Evolutionary conservation across 805 yeast species (phyloP), one percentile per base, ranked within the genome.

Genomic region (Candida ortonii): DNA sequence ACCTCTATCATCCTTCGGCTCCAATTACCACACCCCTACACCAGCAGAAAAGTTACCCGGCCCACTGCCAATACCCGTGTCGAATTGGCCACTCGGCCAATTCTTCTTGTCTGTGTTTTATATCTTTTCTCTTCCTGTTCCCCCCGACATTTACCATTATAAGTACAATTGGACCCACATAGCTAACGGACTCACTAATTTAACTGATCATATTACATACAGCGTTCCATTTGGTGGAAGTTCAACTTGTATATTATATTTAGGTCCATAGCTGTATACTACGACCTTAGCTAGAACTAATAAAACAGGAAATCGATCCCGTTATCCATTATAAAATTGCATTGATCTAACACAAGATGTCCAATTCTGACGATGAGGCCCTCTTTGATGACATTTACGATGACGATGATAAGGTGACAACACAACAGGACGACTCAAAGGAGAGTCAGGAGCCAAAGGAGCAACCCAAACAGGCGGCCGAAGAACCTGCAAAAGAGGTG

Each of bases 351-450:
- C 31, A 20, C 28, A 25, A 13, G 7, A 79, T 78, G 84, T 74
- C 82, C 41, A 62, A 67, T 38, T 74, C 82, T 42, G 95, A 87
- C 64, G 96, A 88, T 66, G 97, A 89, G 61, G 90, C 86, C 53
- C 80, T 84, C 60, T 89, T 89, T 62, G 95, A 88, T 64, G 96
- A 89, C 60, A 85, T 89, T 64, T 89, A 89, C 48, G 59, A 57
- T 19, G 63, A 49, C 29, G 59, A 55, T 22, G 39, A 52, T 37
- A 43, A 47, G 34, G 32, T 49, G 30, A 58, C 46, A 25, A 24
- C 24, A 14, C 41, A 39, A 12, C 31, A 26, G 19, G 34, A 22
- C 23, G 20, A 34, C 42, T 46, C 19, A 31, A 47, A 23, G 27
- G 38, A 14, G 17, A 16, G 16, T 7, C 30, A n/a, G 9, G 25